Evolutionary conservation across 176 grass and related monocot species (phyloP).

Genomic region (Ananas comosus): DNA sequence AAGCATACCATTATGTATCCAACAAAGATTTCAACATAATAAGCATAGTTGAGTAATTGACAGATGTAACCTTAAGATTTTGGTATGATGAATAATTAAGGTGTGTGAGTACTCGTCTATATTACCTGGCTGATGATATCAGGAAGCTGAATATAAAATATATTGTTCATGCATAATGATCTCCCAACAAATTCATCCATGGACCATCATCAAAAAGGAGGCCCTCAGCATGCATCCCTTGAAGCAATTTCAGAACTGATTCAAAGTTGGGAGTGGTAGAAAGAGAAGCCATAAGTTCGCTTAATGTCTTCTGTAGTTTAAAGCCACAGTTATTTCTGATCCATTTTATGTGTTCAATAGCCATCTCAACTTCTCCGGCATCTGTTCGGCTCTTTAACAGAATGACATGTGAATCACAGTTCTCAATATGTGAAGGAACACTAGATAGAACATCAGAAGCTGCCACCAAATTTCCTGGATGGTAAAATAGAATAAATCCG

Average conservation of each 20-base stretch:
- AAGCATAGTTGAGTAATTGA: too few relatives aligned
- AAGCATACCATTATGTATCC: too few relatives aligned
- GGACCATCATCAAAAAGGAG: conserved; percentile 44
- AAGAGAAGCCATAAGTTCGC: conserved; percentile 68
- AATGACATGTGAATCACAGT: conserved; percentile 47
- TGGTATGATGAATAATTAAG: too few relatives aligned
- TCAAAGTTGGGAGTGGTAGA: conserved; percentile 62
- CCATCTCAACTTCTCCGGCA: conserved; percentile 58
- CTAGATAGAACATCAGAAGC: conserved; percentile 37
- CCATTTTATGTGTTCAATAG: conserved; percentile 63
- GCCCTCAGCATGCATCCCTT: conserved; percentile 36
- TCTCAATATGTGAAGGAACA: conserved; percentile 36
- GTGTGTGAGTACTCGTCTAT: too few relatives aligned
- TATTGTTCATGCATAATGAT: conserved; percentile 13
- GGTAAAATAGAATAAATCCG: neutral
- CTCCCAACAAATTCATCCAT: conserved; percentile 41
- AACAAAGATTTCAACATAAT: too few relatives aligned
- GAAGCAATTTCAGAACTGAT: conserved; percentile 46
- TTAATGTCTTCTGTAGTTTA: conserved; percentile 40
- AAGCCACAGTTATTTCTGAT: conserved; percentile 30
- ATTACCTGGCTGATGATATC: neutral
- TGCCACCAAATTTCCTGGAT: conserved; percentile 45
- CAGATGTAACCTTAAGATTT: too few relatives aligned
- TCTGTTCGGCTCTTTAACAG: conserved; percentile 57
- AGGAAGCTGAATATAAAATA: neutral